Evolutionary conservation across 257 asterid species (phyloP).

Genomic region (Haberlea rhodopensis): DNA sequence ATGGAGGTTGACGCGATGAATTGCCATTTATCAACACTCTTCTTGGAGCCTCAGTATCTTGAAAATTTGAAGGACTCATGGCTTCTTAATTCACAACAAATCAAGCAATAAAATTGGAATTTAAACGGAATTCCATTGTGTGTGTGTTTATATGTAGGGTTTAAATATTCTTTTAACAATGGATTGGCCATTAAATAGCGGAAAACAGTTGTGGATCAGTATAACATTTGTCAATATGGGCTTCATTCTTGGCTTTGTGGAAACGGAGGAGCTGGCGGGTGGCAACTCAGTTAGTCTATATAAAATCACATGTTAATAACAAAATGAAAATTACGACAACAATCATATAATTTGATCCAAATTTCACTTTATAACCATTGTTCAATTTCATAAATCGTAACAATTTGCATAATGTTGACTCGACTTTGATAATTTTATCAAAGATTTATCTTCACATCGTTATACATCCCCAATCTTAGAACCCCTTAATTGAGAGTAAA

Average conservation of each 20-base stretch:
- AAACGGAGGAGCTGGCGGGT: constrained; percentile 26
- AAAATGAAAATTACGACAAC: too few relatives aligned
- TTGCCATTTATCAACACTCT: constrained; percentile 35
- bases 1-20: constrained; percentile 28
- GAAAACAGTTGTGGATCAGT: constrained; percentile 23
- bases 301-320: too few relatives aligned
- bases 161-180: constrained; percentile 1
- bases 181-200: constrained; percentile 28
- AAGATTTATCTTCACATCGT: too few relatives aligned
- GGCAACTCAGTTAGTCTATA: background rate
- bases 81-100: background rate
- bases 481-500: too few relatives aligned
- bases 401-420: too few relatives aligned
- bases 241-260: constrained; percentile 19
- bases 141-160: background rate
- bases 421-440: too few relatives aligned
- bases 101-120: background rate
- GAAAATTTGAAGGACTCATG: constrained; percentile 40
- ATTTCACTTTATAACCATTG: too few relatives aligned
- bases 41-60: constrained; percentile 28
- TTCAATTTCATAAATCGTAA: too few relatives aligned
- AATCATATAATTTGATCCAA: too few relatives aligned
- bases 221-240: constrained; percentile 19
- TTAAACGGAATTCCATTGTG: background rate
- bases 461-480: too few relatives aligned